Percentiles rank a stretch among this genome's conserved stretches.
Conservation (phyloP, 306 rosid species). For the Dalbergia cultrata region DNA sequence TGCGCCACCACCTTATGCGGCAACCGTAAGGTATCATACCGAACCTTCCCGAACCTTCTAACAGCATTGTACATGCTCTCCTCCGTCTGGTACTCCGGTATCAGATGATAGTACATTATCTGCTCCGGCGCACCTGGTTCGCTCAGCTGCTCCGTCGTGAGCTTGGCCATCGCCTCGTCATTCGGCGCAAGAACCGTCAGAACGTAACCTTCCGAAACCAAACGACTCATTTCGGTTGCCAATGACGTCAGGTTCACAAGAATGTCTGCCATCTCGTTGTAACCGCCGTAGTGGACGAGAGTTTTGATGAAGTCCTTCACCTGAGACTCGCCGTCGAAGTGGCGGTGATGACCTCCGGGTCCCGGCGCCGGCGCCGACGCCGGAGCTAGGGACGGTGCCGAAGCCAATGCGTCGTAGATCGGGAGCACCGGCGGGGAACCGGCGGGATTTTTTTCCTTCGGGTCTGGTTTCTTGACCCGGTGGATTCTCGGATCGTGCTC, state of each 20-base stretch:
- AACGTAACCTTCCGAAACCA: conserved; percentile 82
- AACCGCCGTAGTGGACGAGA: conserved; percentile 76
- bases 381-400: conserved; percentile 75
- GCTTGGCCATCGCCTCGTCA: conserved; percentile 85
- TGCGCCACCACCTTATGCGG: conserved; percentile 78
- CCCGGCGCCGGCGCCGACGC: conserved; percentile 93
- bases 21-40: conserved; percentile 68
- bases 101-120: conserved; percentile 80
- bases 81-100: conserved; percentile 88
- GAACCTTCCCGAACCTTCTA: conserved; percentile 74
- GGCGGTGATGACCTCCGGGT: conserved; percentile 74
- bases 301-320: conserved; percentile 81
- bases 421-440: conserved; percentile 69
- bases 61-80: conserved; percentile 94
- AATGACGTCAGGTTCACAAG: conserved; percentile 79
- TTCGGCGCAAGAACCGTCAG: conserved; percentile 84
- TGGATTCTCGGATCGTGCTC: conserved; percentile 73
- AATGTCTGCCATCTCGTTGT: conserved; percentile 89
- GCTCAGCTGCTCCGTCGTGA: conserved; percentile 82
- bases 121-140: conserved; percentile 93
- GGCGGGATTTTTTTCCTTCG: conserved; percentile 57
- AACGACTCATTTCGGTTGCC: conserved; percentile 78
- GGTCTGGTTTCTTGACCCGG: conserved; percentile 59
- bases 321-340: conserved; percentile 75
- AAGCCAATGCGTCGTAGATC: conserved; percentile 72